A percentile compares a stretch with the other conserved stretches of the same genome.
Evolutionary conservation across 2,329 filamentous ascomycete genomes (phyloP).

Genomic region (Aureobasidium lini): DNA sequence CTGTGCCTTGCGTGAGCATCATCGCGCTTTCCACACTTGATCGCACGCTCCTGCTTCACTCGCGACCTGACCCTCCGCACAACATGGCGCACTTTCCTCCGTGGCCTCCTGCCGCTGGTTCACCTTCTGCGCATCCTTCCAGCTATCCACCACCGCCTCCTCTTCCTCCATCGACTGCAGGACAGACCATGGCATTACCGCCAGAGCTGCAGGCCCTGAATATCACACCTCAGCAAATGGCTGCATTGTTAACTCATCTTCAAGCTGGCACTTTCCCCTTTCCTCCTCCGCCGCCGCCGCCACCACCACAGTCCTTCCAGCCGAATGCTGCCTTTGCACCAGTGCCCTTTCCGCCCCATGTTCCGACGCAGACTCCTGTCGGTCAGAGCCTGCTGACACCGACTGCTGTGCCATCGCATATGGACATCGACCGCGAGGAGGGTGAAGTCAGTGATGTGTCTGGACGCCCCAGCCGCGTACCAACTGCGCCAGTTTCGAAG

Average conservation of each 20-base stretch:
- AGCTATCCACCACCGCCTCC: conserved; percentile 7
- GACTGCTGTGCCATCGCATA: not conserved
- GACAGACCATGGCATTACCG: conserved; percentile 5
- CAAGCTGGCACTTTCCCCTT: conserved; percentile 12
- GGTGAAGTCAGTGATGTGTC: conserved; percentile 15
- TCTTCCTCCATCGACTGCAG: not conserved
- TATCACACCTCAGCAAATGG: conserved; percentile 15
- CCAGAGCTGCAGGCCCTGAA: conserved; percentile 14
- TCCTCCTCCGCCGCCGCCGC: conserved; percentile 9
- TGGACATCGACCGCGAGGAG: conserved; percentile 16
- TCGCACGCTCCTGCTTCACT: not conserved
- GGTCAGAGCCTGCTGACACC: not conserved
- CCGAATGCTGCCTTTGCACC: conserved; percentile 1
- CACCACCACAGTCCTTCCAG: not conserved
- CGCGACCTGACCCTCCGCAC: not conserved
- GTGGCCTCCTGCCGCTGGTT: conserved; percentile 7
- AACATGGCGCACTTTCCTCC: conserved; percentile 7
- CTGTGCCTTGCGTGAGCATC: not conserved
- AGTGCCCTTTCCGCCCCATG: not conserved
- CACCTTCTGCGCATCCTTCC: not conserved
- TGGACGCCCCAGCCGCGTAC: not conserved
- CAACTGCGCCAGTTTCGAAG: not conserved
- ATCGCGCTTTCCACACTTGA: conserved; percentile 6
- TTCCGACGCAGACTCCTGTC: not conserved
- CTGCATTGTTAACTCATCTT: conserved; percentile 12